phyloP scores from a whole-genome alignment of 1,284 basidiomycete species.

The Cutaneotrichosporon dermatis region DNA sequence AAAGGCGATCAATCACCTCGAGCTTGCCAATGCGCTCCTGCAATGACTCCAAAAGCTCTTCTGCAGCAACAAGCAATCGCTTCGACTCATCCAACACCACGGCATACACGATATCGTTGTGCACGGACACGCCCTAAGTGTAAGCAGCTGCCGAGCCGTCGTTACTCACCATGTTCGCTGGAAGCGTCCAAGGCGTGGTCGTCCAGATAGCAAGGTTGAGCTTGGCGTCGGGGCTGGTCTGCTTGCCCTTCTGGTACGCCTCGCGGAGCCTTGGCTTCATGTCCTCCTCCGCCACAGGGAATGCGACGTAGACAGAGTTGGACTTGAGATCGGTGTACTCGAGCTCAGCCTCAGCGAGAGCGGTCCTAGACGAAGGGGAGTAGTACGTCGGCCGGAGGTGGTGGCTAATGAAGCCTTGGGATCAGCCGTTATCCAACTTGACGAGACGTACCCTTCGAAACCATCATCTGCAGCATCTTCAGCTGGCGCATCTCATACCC shows the following conservation, averaged over 20 bases:
- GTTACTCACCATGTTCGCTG: slow-evolving; percentile 91
- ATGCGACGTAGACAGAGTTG: slow-evolving; percentile 79
- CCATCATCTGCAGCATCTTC: slow-evolving; percentile 81
- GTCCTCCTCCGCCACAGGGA: slow-evolving; percentile 54
- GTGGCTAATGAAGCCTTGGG: slow-evolving; percentile 61
- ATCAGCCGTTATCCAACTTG: not conserved
- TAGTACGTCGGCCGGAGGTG: slow-evolving; percentile 89
- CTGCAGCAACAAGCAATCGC: slow-evolving; percentile 61
- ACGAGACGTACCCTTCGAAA: slow-evolving; percentile 62
- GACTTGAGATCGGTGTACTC: slow-evolving; percentile 86
- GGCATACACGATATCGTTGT: slow-evolving; percentile 67
- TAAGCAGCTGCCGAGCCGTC: not conserved
- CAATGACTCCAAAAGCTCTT: slow-evolving; percentile 61
- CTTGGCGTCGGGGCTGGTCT: slow-evolving; percentile 5
- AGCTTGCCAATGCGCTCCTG: slow-evolving; percentile 55
- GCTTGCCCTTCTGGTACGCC: slow-evolving; percentile 18
- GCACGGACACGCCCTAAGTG: slow-evolving; percentile 82
- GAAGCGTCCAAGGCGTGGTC: slow-evolving; percentile 96
- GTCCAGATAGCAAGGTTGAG: slow-evolving; percentile 87
- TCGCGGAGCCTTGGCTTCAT: slow-evolving; percentile 33
- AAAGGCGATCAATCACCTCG: slow-evolving; percentile 54
- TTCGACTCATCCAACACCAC: slow-evolving; percentile 53
- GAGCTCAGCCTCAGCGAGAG: slow-evolving; percentile 92
- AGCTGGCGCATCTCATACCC: slow-evolving; percentile 86
- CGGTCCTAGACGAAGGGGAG: slow-evolving; percentile 90